phyloP scores from a whole-genome alignment of 1,284 basidiomycete genomes.

The Pascua sp. region DNA sequence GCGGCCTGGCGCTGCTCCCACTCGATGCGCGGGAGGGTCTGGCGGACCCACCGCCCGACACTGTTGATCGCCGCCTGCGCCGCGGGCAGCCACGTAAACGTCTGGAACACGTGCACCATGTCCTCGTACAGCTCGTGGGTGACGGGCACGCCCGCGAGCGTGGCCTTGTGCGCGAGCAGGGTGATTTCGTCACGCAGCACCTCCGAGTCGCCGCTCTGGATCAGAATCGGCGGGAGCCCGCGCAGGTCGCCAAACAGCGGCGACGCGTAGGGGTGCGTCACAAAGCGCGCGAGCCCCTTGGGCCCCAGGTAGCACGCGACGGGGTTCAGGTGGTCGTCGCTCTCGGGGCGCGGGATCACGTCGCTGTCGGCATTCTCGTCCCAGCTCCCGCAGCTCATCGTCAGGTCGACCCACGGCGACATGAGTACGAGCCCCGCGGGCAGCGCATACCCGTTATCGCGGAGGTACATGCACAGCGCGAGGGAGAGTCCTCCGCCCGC shows the following conservation, averaged over 20 bases:
- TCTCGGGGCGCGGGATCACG: slow-evolving; percentile 69
- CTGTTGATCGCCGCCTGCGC: slow-evolving; percentile 64
- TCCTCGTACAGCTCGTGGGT: slow-evolving; percentile 92
- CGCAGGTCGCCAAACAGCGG: slow-evolving; percentile 90
- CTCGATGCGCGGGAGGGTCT: slow-evolving; percentile 63
- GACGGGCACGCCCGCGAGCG: slow-evolving; percentile 78
- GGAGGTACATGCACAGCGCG: slow-evolving; percentile 85
- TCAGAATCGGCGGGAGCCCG: slow-evolving; percentile 82
- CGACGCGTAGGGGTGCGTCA: slow-evolving; percentile 94
- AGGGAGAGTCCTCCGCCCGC: slow-evolving; percentile 87
- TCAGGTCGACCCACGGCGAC: slow-evolving; percentile 93
- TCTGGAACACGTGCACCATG: slow-evolving; percentile 86
- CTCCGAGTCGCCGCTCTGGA: slow-evolving; percentile 92
- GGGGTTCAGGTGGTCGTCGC: slow-evolving; percentile 86
- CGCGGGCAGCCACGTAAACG: slow-evolving; percentile 75
- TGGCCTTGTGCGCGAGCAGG: slow-evolving; percentile 90
- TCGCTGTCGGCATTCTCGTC: slow-evolving; percentile 83
- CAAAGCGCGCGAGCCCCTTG: slow-evolving; percentile 67
- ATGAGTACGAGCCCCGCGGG: slow-evolving; percentile 79
- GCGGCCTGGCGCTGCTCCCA: slow-evolving; percentile 23
- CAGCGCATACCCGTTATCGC: slow-evolving; percentile 74
- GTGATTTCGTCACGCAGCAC: slow-evolving; percentile 89
- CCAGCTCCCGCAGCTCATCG: slow-evolving; percentile 96
- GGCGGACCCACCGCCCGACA: slow-evolving; percentile 60
- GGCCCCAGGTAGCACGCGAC: slow-evolving; percentile 89